Evolutionary conservation across 805 yeast genomes (phyloP).

Genomic region (Saturnispora besseyi): DNA sequence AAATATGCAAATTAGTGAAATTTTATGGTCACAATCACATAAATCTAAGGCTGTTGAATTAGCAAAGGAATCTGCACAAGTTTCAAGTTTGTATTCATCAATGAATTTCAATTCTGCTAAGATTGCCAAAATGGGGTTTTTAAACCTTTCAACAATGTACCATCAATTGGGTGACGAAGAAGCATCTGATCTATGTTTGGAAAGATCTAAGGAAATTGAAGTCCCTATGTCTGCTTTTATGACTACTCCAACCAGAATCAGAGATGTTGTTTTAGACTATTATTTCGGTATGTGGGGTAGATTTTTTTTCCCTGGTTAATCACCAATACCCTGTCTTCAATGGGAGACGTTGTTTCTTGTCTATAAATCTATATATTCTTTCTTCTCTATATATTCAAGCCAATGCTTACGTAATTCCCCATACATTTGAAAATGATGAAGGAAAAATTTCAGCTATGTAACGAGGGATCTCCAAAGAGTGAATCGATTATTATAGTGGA

Average conservation of each 20-base stretch:
- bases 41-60: conserved; percentile 31
- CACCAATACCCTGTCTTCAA: no score
- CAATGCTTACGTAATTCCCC: not conserved
- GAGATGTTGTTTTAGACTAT: conserved; percentile 27
- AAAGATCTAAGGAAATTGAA: conserved; percentile 22
- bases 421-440: not conserved
- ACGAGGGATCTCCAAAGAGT: not conserved
- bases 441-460: not conserved
- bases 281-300: conserved; percentile 31
- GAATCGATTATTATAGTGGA: no score
- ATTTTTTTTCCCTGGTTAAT: conserved; percentile 25
- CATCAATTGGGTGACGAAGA: conserved; percentile 22
- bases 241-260: conserved; percentile 16
- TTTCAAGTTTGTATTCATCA: conserved; percentile 24
- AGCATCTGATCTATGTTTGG: conserved; percentile 19
- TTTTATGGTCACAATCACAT: conserved; percentile 30
- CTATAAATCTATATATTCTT: not conserved
- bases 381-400: not conserved
- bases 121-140: conserved; percentile 30
- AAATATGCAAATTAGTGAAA: conserved; percentile 35
- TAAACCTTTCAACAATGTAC: conserved; percentile 30
- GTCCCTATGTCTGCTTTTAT: conserved; percentile 26
- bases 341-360: not conserved
- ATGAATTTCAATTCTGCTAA: conserved; percentile 31
- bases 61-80: conserved; percentile 32